phyloP scores from a whole-genome alignment of 768 basidiomycete species.

The Leccinum barrowsii region DNA sequence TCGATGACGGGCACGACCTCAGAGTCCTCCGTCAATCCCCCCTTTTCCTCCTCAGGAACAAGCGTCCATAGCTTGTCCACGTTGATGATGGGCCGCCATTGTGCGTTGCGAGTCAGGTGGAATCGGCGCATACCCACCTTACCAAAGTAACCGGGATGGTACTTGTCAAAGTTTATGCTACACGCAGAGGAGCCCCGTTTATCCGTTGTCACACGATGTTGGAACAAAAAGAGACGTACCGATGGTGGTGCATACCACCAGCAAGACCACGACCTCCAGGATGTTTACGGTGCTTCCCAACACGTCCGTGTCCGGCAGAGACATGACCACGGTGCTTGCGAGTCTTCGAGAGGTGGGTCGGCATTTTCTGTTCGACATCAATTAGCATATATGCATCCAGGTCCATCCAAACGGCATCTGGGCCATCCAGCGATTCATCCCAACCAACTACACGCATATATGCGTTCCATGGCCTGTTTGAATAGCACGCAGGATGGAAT shows the following conservation, averaged over 20 bases:
- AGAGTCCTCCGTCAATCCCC: constrained; percentile 65
- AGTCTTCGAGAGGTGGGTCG: constrained; percentile 94
- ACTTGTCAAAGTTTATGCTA: constrained; percentile 97
- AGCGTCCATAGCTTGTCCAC: constrained; percentile 96
- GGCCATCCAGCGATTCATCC: constrained; percentile 53
- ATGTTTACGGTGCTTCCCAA: constrained; percentile 99
- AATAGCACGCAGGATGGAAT: constrained; percentile 15
- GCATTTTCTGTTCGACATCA: constrained; percentile 60
- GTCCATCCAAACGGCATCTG: constrained; percentile 33
- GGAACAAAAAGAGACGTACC: constrained; percentile 47
- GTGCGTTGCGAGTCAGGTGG: constrained; percentile 88
- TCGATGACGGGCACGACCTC: constrained; percentile 95
- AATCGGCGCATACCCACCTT: constrained; percentile 99
- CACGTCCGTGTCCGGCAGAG: constrained; percentile 99
- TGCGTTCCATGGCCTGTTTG: constrained; percentile 5
- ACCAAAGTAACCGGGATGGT: constrained; percentile 99
- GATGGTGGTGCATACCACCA: constrained; percentile 99
- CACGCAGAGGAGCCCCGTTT: not conserved
- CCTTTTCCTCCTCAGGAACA: constrained; percentile 81
- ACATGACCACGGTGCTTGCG: constrained; percentile 99
- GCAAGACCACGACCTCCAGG: constrained; percentile 99
- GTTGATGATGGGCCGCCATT: constrained; percentile 97
- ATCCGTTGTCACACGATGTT: not conserved
- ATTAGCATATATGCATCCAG: constrained; percentile 17
- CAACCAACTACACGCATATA: constrained; percentile 13